These are phyloP conservation scores for Blakeslea trispora DNA, from an alignment of 371 early-diverging fungal genomes.

Conservation along the genomic window DNA sequence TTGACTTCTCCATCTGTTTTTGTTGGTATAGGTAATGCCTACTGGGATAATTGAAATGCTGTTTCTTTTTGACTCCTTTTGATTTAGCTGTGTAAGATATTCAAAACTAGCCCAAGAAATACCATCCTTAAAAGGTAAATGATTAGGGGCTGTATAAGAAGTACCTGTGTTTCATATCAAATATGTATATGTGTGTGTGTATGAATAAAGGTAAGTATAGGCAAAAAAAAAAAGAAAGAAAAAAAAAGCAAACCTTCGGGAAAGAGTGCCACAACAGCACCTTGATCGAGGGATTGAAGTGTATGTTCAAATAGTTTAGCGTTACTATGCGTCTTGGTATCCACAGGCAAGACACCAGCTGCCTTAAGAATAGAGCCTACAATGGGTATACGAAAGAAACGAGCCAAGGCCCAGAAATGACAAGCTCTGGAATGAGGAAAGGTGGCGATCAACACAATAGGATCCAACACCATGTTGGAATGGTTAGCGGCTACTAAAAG, in stretches of 20 bases:
- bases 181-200: too few relatives aligned
- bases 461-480: constrained; percentile 64
- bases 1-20: constrained; percentile 58
- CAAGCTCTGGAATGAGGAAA: constrained; percentile 55
- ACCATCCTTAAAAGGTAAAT: constrained; percentile 58
- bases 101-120: constrained; percentile 58
- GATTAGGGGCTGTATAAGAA: constrained; percentile 56
- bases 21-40: constrained; percentile 59
- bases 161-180: too few relatives aligned
- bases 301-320: constrained; percentile 55
- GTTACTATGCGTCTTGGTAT: constrained; percentile 57
- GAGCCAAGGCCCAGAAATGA: constrained; percentile 63
- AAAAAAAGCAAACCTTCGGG: constrained; percentile 51
- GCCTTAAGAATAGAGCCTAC: constrained; percentile 39
- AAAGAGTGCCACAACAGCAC: constrained; percentile 57
- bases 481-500: constrained; percentile 54
- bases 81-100: constrained; percentile 35
- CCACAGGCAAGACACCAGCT: constrained; percentile 59
- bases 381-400: constrained; percentile 54
- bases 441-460: constrained; percentile 50
- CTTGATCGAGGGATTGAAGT: constrained; percentile 44
- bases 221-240: constrained; percentile 3
- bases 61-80: constrained; percentile 5
- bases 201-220: too few relatives aligned
- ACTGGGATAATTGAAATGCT: constrained; percentile 46